Base-by-base conservation (phyloP, 2,329 filamentous ascomycete genomes). In the Arachnomyces sp. region DNA sequence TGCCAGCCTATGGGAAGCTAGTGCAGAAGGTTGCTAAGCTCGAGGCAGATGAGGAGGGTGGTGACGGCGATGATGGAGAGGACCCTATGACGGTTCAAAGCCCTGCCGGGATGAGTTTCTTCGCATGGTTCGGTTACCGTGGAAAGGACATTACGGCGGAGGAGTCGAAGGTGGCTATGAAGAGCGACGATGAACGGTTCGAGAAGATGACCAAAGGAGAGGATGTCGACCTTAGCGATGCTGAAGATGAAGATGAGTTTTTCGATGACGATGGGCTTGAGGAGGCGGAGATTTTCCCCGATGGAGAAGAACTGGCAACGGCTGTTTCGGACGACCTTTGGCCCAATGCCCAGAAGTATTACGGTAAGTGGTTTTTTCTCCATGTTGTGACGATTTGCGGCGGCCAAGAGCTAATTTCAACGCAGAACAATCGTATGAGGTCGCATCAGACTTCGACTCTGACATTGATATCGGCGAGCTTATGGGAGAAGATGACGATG, bases 291-390 rank as follows among this genome's bases (percentile, higher is more conserved):
- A 82, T 94, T 52, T 95, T 92, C 72, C 83, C 85, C n/a, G 79
- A 80, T 32, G 90, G 86, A 15, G 87, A 93, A 51, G 84, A 89
- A 46, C 64, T 96, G 35, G 89, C 88, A 30, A 74, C 87, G 47
- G 74, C 80, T 44, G 72, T 96, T 51, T 79, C 84, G 7, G 89
- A 96, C 59, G 90, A 96, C 52, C 69, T 96, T 38, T 95, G 84
- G 82, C 85, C 86, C 35, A 79, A 80, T 47, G 90, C 89, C 43
- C 82, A 94, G 62, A 86, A 85, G 63, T 93, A 92, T 68, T 96
- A 92, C 68, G 84, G 86, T 92, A 71, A 67, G 85, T 77, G 30
- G 39, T 7, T 3, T 4, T 32, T 4, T 18, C 12, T 36, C 8
- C 25, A 12, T 28, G 37, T 40, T 25, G 21, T 9, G 9, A 25